phyloP scores from a whole-genome alignment of 1,284 basidiomycete species.

The Coriolopsis trogii region DNA sequence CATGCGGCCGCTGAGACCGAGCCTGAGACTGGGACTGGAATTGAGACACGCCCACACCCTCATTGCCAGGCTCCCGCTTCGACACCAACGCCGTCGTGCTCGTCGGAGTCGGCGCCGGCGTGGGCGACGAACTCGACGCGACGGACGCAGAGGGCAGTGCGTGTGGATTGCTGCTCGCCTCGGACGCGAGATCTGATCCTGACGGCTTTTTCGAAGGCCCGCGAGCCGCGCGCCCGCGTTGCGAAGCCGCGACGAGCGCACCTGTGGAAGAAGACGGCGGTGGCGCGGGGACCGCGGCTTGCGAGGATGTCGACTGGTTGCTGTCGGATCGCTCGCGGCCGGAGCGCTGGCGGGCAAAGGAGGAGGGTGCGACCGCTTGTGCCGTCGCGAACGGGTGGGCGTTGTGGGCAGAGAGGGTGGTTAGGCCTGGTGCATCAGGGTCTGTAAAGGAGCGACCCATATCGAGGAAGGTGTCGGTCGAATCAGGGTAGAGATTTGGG shows the following conservation, averaged over 20 bases:
- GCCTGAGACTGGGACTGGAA: background rate
- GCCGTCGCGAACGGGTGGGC: conserved; percentile 22
- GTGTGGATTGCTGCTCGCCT: too few species aligned
- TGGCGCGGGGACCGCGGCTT: background rate
- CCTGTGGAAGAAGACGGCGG: conserved; percentile 3
- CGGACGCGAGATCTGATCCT: background rate
- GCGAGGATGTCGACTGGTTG: background rate
- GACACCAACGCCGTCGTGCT: conserved; percentile 13
- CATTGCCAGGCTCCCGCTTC: background rate
- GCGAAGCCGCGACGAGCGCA: conserved; percentile 7
- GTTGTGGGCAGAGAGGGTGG: conserved; percentile 9
- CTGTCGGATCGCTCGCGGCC: conserved; percentile 13
- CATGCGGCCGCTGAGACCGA: background rate
- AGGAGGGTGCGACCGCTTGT: conserved; percentile 5
- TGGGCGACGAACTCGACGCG: too few species aligned
- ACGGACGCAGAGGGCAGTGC: too few species aligned
- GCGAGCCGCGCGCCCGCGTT: background rate
- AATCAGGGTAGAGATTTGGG: background rate
- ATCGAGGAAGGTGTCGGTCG: conserved; percentile 14
- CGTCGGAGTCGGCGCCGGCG: conserved; percentile 11
- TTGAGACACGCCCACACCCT: background rate
- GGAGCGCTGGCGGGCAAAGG: conserved; percentile 9
- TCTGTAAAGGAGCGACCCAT: conserved; percentile 8
- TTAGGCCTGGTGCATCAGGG: background rate
- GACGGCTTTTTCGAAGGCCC: conserved; percentile 4